These are phyloP conservation scores for Pseudopyrenochaeta lycopersici DNA, from an alignment of 2,329 filamentous ascomycete genomes.

Conservation along the genomic window DNA sequence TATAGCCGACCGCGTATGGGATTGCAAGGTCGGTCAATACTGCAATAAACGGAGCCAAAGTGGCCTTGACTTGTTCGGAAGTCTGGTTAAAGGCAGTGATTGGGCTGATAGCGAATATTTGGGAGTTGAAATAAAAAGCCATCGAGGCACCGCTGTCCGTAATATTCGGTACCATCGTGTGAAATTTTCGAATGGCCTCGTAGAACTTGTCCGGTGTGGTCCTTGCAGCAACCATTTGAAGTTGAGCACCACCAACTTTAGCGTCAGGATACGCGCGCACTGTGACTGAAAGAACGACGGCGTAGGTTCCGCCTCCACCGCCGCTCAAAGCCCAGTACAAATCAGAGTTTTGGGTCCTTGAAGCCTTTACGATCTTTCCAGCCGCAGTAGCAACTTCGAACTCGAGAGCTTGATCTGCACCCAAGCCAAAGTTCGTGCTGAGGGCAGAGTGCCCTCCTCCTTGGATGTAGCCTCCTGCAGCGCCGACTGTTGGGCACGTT, in stretches of 20 bases:
- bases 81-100: no score
- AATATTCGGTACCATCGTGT: no score
- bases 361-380: conserved; percentile 32
- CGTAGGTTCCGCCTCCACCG: conserved; percentile 29
- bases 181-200: no score
- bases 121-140: no score
- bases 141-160: no score
- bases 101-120: no score
- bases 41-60: no score
- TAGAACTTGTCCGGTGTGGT: no score
- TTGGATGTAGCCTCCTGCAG: conserved; percentile 8
- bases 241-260: conserved; percentile 13
- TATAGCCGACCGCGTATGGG: no score
- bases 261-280: conserved; percentile 35
- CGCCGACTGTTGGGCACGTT: conserved; percentile 34
- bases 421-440: conserved; percentile 28
- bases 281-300: conserved; percentile 26
- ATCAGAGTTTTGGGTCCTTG: conserved; percentile 18
- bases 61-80: no score
- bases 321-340: conserved; percentile 28
- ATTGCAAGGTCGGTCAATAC: no score
- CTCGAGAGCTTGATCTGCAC: conserved; percentile 34
- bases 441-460: conserved; percentile 36
- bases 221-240: no score
- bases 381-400: conserved; percentile 34